These are phyloP conservation scores for Monosporozyma unispora DNA, from an alignment of 805 yeast genomes.

Conservation along the genomic window DNA sequence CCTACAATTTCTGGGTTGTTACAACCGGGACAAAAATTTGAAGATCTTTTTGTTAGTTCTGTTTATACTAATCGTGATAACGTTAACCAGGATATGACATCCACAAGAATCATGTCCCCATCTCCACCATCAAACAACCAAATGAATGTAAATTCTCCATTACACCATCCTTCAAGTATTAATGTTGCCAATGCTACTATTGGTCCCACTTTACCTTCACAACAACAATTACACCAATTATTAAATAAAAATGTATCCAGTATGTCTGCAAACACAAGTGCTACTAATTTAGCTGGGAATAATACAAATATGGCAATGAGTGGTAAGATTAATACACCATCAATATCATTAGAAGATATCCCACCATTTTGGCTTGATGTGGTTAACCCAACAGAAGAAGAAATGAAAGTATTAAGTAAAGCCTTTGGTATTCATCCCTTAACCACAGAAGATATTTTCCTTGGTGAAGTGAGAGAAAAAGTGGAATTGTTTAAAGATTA, in stretches of 20 bases:
- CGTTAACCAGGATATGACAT: not conserved
- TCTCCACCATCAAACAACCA: constrained; percentile 2
- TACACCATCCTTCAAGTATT: not conserved
- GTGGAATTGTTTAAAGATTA: constrained; percentile 88
- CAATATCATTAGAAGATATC: constrained; percentile 27
- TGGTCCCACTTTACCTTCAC: not conserved
- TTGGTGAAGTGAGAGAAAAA: constrained; percentile 92
- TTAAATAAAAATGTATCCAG: constrained; percentile 11
- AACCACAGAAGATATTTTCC: constrained; percentile 88
- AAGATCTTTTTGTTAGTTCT: constrained; percentile 50
- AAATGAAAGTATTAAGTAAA: constrained; percentile 83
- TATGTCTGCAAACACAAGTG: constrained; percentile 3
- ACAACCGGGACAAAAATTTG: constrained; percentile 51
- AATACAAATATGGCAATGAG: constrained; percentile 1
- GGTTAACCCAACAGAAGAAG: constrained; percentile 89
- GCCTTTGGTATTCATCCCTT: constrained; percentile 93
- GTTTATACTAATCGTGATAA: constrained; percentile 22
- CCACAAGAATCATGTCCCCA: not conserved
- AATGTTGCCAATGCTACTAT: not conserved
- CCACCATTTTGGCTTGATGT: constrained; percentile 92
- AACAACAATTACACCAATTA: constrained; percentile 5
- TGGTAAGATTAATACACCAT: not conserved
- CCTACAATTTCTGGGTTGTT: constrained; percentile 77
- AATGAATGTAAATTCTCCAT: not conserved
- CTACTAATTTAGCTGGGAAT: not conserved